Base-by-base conservation (phyloP, 805 yeast genomes). In the Candida broadrunensis region DNA sequence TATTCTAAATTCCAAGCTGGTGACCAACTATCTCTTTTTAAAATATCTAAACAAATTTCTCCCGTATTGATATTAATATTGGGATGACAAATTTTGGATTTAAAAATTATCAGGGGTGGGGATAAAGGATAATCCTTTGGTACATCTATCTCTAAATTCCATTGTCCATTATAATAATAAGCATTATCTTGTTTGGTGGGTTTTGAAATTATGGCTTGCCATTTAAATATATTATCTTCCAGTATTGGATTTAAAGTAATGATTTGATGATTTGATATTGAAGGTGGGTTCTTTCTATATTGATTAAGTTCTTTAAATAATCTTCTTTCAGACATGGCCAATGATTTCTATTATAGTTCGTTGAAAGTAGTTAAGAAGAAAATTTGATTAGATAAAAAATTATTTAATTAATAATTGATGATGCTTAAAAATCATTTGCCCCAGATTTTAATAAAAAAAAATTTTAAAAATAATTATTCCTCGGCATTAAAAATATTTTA, bases 1-100 rank as follows among this genome's bases (percentile, higher is more conserved):
- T 78, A 67, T 35, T 73, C 60, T 34, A 85, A 53, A 39, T 80
- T 76, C 86, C 88, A 84, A 1, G 86, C 87, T 0, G 91, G 90
- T 0, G 86, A 74, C 90, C 90, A 85, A 44, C 68, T 68, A 14
- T 65, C 73, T 33, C 47, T 55, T 41, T 79, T 77, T 37, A 85
- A 60, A 8, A 84, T 78, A 54, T 83, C 87, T 4, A 85, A 61
- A 58, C 91, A 85, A 6, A 85, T 81, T 46, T 81, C 87, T 1
- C 91, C 91, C 1, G 81, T 69, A 39, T 51, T 52, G 9, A 58
- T 31, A 41, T 64, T 61, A 37, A 70, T 63, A 41, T 70, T 70
- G 11, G 75, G 75, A 44, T 70, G 75, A 39, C 55, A 50, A 36
- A 70, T 65, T 11, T 71, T 70, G 2, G 74, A 63, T 24, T 43